A percentile compares a stretch with the other conserved stretches of the same genome.
phyloP scores from a whole-genome alignment of 2,329 filamentous ascomycete genomes.

The Aspergillus quadrilineatus region DNA sequence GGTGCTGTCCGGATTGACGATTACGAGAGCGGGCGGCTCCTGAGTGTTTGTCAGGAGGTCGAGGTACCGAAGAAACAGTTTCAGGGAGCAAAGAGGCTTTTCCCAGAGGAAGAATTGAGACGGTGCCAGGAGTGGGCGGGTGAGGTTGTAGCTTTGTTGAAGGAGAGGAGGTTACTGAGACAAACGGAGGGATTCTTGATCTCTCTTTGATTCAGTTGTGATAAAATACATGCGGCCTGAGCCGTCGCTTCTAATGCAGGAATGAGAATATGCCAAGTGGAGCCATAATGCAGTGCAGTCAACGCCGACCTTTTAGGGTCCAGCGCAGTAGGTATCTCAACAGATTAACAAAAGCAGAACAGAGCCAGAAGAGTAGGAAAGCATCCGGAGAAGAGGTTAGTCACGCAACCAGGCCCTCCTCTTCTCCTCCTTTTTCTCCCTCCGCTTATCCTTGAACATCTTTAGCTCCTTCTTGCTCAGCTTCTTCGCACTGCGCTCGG shows the following conservation, averaged over 20 bases:
- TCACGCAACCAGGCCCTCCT: constrained; percentile 85
- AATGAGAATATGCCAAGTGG: constrained; percentile 1
- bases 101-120: constrained; percentile 23
- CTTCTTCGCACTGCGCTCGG: constrained; percentile 82
- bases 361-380: background rate
- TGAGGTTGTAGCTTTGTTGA: constrained; percentile 17
- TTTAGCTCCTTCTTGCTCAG: constrained; percentile 83
- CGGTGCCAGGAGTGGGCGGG: constrained; percentile 35
- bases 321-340: constrained; percentile 14
- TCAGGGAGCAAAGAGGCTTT: constrained; percentile 15
- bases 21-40: background rate
- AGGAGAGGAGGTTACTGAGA: background rate
- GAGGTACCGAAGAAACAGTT: constrained; percentile 5
- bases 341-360: background rate
- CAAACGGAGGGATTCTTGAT: background rate
- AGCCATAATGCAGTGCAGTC: background rate
- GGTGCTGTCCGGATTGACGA: background rate
- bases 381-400: constrained; percentile 47
- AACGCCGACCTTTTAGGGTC: constrained; percentile 7
- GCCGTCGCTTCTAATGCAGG: constrained; percentile 8
- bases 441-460: constrained; percentile 85
- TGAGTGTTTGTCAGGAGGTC: background rate
- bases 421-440: constrained; percentile 91
- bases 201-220: background rate
- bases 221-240: constrained; percentile 7